phyloP scores from a whole-genome alignment of 2,329 filamentous ascomycete species.

The Pyrenochaeta sp. region DNA sequence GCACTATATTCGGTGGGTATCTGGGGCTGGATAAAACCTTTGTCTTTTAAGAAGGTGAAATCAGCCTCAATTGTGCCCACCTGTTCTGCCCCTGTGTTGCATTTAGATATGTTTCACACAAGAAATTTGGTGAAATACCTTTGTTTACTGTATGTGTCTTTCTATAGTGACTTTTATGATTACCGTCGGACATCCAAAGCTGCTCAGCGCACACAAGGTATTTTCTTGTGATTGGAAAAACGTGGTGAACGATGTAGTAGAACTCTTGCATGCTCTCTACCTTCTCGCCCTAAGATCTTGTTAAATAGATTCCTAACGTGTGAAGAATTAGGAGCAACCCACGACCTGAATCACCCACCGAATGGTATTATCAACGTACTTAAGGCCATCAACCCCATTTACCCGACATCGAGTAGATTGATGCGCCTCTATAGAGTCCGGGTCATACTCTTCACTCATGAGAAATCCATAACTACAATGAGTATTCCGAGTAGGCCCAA shows the following conservation, averaged over 20 bases:
- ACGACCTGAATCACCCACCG: constrained; percentile 1
- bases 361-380: constrained; percentile 1
- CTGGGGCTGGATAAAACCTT: constrained; percentile 14
- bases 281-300: constrained; percentile 4
- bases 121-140: too few relatives aligned
- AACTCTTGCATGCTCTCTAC: constrained; percentile 10
- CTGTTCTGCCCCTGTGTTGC: constrained; percentile 11
- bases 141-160: neutral
- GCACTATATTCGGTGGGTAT: constrained; percentile 4
- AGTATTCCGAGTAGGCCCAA: constrained; percentile 32
- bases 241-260: constrained; percentile 9
- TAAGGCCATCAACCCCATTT: constrained; percentile 5
- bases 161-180: neutral
- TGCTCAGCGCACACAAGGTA: constrained; percentile 11
- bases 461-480: constrained; percentile 42
- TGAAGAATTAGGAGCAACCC: too few relatives aligned
- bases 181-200: constrained; percentile 12
- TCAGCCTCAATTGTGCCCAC: constrained; percentile 15
- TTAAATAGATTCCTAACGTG: too few relatives aligned
- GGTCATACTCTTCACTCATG: constrained; percentile 3
- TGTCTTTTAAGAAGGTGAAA: constrained; percentile 16
- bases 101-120: too few relatives aligned
- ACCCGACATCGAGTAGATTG: neutral
- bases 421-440: neutral
- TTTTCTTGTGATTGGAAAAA: constrained; percentile 8